These are phyloP conservation scores for Mucuna pruriens DNA, from an alignment of 306 rosid genomes.

Conservation along the genomic window DNA sequence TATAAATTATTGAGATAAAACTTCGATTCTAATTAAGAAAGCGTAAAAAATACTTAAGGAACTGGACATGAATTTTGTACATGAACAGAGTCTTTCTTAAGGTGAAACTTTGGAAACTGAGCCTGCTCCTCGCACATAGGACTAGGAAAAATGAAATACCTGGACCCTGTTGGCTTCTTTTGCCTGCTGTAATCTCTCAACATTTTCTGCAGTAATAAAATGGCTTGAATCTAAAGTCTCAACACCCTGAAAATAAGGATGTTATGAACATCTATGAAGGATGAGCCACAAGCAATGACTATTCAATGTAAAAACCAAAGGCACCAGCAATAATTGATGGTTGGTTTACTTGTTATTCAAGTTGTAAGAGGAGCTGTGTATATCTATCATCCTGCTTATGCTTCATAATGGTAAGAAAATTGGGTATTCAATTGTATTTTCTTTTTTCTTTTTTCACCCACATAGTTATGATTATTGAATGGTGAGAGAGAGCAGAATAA, in stretches of 20 bases:
- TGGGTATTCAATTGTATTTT: no score
- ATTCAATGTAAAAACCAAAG: background rate
- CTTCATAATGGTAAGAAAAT: background rate
- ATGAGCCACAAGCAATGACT: background rate
- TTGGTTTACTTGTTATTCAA: background rate
- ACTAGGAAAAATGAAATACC: slow-evolving; percentile 45
- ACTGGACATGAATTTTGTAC: background rate
- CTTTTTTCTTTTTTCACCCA: no score
- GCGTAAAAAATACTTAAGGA: no score
- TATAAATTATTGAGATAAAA: no score
- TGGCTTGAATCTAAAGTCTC: slow-evolving; percentile 66
- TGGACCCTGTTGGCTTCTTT: slow-evolving; percentile 83
- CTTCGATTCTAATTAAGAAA: no score
- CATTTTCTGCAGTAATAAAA: slow-evolving; percentile 74
- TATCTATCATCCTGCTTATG: background rate
- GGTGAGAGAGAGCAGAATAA: background rate
- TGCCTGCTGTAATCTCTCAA: slow-evolving; percentile 81
- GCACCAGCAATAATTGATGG: background rate
- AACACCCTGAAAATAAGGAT: slow-evolving; percentile 62
- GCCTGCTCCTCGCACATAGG: background rate
- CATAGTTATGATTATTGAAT: background rate
- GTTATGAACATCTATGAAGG: background rate
- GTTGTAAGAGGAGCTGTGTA: background rate
- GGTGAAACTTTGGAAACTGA: background rate
- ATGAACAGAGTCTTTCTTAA: background rate